A percentile compares a stretch with the other conserved stretches of the same genome.
These are phyloP conservation scores for Aspergillus fijiensis DNA, from an alignment of 2,329 filamentous ascomycete genomes.

Conservation along the genomic window DNA sequence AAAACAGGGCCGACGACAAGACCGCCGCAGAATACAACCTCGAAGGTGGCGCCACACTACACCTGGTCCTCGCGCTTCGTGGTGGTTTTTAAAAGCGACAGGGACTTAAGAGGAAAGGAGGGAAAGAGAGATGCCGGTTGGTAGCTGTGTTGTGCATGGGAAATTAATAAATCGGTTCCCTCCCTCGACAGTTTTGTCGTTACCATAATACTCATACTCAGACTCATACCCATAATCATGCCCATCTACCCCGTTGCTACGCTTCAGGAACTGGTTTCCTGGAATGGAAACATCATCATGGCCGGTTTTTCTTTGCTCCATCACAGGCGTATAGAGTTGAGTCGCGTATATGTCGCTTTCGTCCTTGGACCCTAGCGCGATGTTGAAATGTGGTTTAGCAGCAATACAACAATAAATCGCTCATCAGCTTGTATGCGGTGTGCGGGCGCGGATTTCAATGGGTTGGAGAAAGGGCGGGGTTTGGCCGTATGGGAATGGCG, in stretches of 20 bases:
- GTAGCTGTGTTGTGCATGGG: background rate
- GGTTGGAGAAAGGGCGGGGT: no score
- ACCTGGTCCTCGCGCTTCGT: constrained; percentile 90
- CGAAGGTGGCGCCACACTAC: constrained; percentile 87
- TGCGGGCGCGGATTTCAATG: no score
- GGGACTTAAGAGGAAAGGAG: background rate
- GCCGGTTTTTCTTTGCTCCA: background rate
- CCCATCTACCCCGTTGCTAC: background rate
- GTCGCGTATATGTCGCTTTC: background rate
- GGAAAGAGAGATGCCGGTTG: background rate
- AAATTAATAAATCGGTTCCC: background rate
- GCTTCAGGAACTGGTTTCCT: background rate
- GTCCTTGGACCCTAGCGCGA: no score
- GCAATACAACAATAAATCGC: no score
- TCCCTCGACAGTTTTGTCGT: no score
- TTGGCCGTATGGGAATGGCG: background rate
- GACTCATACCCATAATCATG: background rate
- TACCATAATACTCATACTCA: no score
- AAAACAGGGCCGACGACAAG: constrained; percentile 83
- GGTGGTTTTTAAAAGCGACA: constrained; percentile 57
- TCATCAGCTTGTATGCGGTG: no score
- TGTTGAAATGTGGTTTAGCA: no score
- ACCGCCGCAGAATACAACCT: constrained; percentile 87
- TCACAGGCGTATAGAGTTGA: background rate
- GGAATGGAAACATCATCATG: background rate